Percentiles rank a stretch among this genome's conserved stretches.
These are phyloP conservation scores for Trichoderma asperellum DNA, from an alignment of 2,329 filamentous ascomycete species.

Conservation along the genomic window DNA sequence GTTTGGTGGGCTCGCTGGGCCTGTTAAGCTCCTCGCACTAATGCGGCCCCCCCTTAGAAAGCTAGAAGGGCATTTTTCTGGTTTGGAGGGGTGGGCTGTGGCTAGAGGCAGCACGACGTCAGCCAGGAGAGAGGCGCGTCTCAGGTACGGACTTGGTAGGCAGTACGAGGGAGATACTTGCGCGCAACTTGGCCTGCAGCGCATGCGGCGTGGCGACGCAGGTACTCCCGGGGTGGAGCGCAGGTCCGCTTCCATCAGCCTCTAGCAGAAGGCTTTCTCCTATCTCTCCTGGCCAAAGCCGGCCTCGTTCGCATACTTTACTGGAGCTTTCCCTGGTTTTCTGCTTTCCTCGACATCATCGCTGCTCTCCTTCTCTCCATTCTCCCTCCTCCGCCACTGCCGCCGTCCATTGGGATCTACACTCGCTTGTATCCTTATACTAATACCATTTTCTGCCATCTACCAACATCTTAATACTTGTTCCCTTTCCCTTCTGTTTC, in stretches of 20 bases:
- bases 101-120: constrained; percentile 27
- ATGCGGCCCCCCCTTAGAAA: constrained; percentile 9
- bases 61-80: constrained; percentile 9
- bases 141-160: background rate
- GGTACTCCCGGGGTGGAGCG: background rate
- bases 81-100: constrained; percentile 16
- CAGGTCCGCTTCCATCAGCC: constrained; percentile 9
- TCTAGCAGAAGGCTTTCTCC: constrained; percentile 29
- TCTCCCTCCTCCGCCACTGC: constrained; percentile 19
- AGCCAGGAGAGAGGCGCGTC: constrained; percentile 16
- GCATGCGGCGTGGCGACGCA: background rate
- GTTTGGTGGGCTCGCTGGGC: background rate
- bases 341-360: constrained; percentile 18
- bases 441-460: constrained; percentile 5
- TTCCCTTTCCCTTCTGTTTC: background rate
- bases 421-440: constrained; percentile 14
- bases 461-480: constrained; percentile 3
- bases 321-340: constrained; percentile 32
- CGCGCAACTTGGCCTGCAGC: background rate
- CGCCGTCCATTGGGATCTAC: constrained; percentile 1
- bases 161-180: constrained; percentile 10
- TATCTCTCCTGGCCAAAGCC: constrained; percentile 31
- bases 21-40: constrained; percentile 26
- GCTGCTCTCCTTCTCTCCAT: constrained; percentile 23
- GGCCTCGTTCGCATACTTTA: constrained; percentile 29